A percentile compares a stretch with the other conserved stretches of the same genome.
These are phyloP conservation scores for Hapsidospora chrysogenum DNA, from an alignment of 495 filamentous ascomycete species.

Conservation along the genomic window DNA sequence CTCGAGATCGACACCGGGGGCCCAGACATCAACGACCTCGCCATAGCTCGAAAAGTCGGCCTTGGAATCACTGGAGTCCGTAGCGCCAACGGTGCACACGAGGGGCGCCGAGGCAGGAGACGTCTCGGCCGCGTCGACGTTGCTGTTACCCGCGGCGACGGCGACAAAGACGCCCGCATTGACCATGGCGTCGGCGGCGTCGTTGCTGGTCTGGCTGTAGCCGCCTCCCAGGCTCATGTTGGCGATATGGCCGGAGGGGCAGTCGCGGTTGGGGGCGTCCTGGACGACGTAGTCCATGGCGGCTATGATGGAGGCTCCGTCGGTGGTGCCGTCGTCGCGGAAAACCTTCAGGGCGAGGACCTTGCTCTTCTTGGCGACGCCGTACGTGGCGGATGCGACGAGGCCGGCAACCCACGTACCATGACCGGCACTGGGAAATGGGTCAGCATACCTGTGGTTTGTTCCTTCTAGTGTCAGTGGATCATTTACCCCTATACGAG, in stretches of 20 bases:
- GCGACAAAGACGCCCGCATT: constrained; percentile 34
- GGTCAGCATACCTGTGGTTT: no score
- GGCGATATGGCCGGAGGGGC: constrained; percentile 24
- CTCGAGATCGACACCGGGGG: no score
- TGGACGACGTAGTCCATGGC: constrained; percentile 29
- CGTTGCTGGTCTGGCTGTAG: constrained; percentile 36
- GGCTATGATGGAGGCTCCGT: constrained; percentile 25
- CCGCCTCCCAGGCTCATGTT: constrained; percentile 41
- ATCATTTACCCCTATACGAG: no score
- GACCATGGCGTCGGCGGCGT: constrained; percentile 30
- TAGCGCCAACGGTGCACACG: constrained; percentile 45
- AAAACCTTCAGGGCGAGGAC: constrained; percentile 34
- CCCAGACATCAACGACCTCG: constrained; percentile 40
- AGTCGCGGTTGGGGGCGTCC: constrained; percentile 18
- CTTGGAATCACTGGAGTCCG: constrained; percentile 25
- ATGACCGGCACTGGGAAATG: no score
- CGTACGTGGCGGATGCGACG: constrained; percentile 29
- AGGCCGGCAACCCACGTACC: constrained; percentile 33
- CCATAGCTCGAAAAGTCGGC: constrained; percentile 50
- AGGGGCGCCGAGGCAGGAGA: constrained; percentile 38
- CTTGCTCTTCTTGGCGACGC: constrained; percentile 29
- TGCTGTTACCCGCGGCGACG: constrained; percentile 42
- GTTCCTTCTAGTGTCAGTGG: no score
- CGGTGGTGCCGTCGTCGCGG: constrained; percentile 27
- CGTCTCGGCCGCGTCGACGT: constrained; percentile 25